A percentile compares a stretch with the other conserved stretches of the same genome.
These are phyloP conservation scores for Pilaira anomala DNA, from an alignment of 192 early-diverging fungal genomes.

Conservation along the genomic window DNA sequence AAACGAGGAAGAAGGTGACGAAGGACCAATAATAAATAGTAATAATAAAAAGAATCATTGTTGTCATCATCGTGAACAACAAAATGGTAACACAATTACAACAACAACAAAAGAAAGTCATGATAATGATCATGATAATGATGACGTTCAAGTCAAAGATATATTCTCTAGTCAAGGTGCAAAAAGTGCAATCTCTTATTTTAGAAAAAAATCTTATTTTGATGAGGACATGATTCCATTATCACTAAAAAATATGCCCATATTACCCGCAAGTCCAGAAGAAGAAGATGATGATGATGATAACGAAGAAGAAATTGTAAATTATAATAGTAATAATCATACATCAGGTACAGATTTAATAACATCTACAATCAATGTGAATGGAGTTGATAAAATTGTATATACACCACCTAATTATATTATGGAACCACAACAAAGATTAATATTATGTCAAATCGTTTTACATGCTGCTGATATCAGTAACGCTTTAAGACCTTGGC, in stretches of 20 bases:
- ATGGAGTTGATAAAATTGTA: constrained; percentile 8
- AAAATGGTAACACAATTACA: too few relatives aligned
- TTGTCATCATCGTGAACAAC: background rate
- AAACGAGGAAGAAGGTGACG: constrained; percentile 10
- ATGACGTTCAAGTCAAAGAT: constrained; percentile 9
- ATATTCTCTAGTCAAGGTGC: constrained; percentile 17
- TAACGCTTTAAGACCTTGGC: constrained; percentile 82
- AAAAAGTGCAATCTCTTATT: constrained; percentile 15
- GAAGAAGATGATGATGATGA: background rate
- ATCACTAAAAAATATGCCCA: background rate
- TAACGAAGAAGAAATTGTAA: background rate
- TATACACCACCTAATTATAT: constrained; percentile 16
- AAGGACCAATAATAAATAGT: too few relatives aligned
- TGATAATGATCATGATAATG: background rate
- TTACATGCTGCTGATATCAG: constrained; percentile 89
- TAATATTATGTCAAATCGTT: constrained; percentile 62
- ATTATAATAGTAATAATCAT: background rate
- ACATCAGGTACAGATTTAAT: background rate
- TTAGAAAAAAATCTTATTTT: constrained; percentile 14
- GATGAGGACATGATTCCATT: constrained; percentile 19
- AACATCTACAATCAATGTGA: background rate
- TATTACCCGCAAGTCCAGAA: constrained; percentile 1
- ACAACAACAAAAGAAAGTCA: too few relatives aligned
- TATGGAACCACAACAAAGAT: constrained; percentile 51
- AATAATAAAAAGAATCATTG: background rate